phyloP scores from a whole-genome alignment of 192 early-diverging fungal species.

The Geosiphon pyriformis region DNA sequence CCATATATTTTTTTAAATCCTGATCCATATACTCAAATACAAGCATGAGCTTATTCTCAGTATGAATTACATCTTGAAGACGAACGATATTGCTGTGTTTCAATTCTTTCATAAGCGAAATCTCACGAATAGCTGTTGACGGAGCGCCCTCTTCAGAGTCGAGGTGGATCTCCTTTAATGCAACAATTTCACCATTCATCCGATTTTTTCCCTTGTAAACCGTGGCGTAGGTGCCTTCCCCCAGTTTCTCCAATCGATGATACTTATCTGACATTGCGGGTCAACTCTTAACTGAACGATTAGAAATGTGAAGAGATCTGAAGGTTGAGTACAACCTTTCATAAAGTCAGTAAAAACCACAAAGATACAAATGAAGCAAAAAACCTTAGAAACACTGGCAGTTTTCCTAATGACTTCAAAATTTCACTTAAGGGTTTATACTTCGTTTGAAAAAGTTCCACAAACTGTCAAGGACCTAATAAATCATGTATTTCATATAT shows the following conservation, averaged over 20 bases:
- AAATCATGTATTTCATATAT: too few relatives aligned
- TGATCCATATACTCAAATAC: constrained; percentile 88
- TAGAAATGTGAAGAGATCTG: too few relatives aligned
- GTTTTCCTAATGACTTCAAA: too few relatives aligned
- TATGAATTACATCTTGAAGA: constrained; percentile 78
- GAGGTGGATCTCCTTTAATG: constrained; percentile 91
- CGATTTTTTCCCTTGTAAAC: constrained; percentile 81
- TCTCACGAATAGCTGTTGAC: constrained; percentile 96
- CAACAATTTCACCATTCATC: constrained; percentile 79
- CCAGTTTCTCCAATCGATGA: constrained; percentile 79
- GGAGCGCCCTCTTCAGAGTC: constrained; percentile 92
- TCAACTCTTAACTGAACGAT: too few relatives aligned
- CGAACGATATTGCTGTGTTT: constrained; percentile 88
- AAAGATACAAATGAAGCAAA: too few relatives aligned
- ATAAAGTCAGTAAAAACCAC: too few relatives aligned
- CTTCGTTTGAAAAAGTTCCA: too few relatives aligned
- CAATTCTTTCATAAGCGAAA: constrained; percentile 96
- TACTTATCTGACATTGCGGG: background rate
- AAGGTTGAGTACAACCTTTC: too few relatives aligned
- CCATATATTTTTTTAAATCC: constrained; percentile 86
- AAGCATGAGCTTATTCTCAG: constrained; percentile 77
- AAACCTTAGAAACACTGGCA: too few relatives aligned
- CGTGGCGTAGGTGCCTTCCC: constrained; percentile 95
- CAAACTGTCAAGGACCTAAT: too few relatives aligned
- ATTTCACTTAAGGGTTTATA: too few relatives aligned